Base-by-base conservation (phyloP, 1,139 yeast species). In the Yamadazyma siamensis region DNA sequence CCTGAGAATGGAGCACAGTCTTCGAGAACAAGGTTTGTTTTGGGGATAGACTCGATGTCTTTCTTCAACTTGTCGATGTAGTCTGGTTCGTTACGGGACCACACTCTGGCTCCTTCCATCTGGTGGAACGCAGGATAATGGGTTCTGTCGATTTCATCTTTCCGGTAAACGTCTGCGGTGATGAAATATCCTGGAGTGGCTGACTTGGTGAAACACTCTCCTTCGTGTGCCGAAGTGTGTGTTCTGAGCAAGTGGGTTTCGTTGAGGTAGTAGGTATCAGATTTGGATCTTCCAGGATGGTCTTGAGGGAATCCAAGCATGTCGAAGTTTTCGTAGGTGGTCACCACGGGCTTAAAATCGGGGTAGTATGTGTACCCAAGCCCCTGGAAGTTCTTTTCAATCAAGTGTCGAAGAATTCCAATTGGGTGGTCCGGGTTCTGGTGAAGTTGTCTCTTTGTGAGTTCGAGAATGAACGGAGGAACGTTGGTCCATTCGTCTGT, bases 91-190 rank as follows among this genome's bases (percentile, higher is more conserved):
- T 61, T 55, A 29, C 80, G 64, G 8, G 76, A 65, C 97, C 97
- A 94, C 6, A 82, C 59, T 38, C 94, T 66, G 1, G 96, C 96
- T 29, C 98, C 98, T 59, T 91, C 99, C 87, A 91, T 78, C 58
- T 91, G 99, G 52, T 91, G 97, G 60, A 91, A 94, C 1, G 86
- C 97, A 3, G 98, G 97, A 52, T 91, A 91, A 56, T 91, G 99
- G 0, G 97, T 88, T 44, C 88, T 71, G 55, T 91, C 99, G 38
- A 91, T 85, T 49, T 91, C 96, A 56, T 91, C 99, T 47, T 95
- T 75, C 47, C 99, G 74, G 54, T 89, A 91, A 6, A 91, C 98
- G 56, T 94, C 98, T 1, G 98, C 98, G 10, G 95, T 75, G 35
- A 94, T 88, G 44, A 91, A 71, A 55, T 86, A 91, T 0, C 97